These are phyloP conservation scores for Calocybe cyanea DNA, from an alignment of 768 basidiomycete genomes.

Conservation along the genomic window DNA sequence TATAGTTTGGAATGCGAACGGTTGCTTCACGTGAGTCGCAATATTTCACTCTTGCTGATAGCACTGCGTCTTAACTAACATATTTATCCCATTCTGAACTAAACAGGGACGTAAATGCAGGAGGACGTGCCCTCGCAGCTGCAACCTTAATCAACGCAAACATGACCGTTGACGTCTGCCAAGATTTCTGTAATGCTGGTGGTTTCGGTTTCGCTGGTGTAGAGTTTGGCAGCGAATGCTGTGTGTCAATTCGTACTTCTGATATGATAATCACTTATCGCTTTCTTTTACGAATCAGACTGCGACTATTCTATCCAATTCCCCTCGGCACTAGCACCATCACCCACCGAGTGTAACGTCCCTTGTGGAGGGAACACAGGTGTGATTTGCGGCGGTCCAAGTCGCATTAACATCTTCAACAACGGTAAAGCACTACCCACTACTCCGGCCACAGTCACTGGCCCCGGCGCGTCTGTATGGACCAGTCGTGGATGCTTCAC, in stretches of 20 bases:
- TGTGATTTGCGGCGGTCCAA: slow-evolving; percentile 10
- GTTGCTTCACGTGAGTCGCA: slow-evolving; percentile 9
- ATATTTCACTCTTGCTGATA: neutral
- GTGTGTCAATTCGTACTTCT: slow-evolving; percentile 1
- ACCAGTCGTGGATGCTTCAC: slow-evolving; percentile 3
- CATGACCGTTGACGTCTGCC: slow-evolving; percentile 8
- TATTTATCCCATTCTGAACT: neutral
- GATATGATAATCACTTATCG: neutral
- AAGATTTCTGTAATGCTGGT: slow-evolving; percentile 7
- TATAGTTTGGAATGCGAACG: slow-evolving; percentile 4
- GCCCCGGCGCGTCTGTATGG: slow-evolving; percentile 1
- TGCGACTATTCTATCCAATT: slow-evolving; percentile 11
- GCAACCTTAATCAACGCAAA: neutral
- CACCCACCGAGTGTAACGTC: slow-evolving; percentile 6
- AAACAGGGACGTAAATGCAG: slow-evolving; percentile 8
- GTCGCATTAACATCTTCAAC: slow-evolving; percentile 9
- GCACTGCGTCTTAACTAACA: too few species aligned
- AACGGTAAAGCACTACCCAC: slow-evolving; percentile 7
- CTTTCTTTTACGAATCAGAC: neutral
- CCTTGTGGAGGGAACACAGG: slow-evolving; percentile 7
- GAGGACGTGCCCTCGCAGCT: slow-evolving; percentile 7
- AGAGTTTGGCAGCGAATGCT: slow-evolving; percentile 12
- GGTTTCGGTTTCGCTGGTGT: slow-evolving; percentile 10
- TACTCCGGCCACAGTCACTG: neutral
- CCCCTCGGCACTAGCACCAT: slow-evolving; percentile 2